These are phyloP conservation scores for Xylaria sp. DNA, from an alignment of 2,329 filamentous ascomycete species.

Conservation along the genomic window DNA sequence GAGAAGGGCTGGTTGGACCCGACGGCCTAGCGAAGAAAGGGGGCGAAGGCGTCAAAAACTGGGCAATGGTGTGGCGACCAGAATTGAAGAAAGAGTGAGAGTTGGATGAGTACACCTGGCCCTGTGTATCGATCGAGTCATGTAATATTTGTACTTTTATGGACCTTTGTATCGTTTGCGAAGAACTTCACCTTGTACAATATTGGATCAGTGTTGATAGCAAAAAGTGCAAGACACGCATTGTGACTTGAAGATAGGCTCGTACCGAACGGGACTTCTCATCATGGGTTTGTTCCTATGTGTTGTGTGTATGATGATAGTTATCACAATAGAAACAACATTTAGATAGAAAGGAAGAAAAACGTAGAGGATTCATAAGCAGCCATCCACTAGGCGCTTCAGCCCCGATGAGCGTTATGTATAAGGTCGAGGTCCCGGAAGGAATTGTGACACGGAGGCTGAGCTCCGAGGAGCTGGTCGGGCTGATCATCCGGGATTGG, in stretches of 20 bases:
- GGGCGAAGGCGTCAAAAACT: constrained; percentile 21
- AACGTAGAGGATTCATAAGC: not conserved
- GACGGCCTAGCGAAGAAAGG: constrained; percentile 18
- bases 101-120: too few species aligned
- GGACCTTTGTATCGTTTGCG: too few species aligned
- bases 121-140: too few species aligned
- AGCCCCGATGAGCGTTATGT: not conserved
- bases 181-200: too few species aligned
- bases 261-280: too few species aligned
- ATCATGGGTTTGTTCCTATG: too few species aligned
- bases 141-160: too few species aligned
- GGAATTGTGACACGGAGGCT: constrained; percentile 19
- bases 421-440: not conserved
- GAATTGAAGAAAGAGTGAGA: not conserved
- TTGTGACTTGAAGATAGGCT: too few species aligned
- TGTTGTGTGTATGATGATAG: too few species aligned
- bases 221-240: too few species aligned
- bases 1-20: constrained; percentile 9
- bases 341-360: not conserved
- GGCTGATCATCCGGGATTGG: constrained; percentile 23
- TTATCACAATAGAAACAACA: too few species aligned
- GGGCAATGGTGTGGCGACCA: constrained; percentile 27
- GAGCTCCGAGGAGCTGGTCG: constrained; percentile 21
- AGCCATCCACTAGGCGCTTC: not conserved
- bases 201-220: too few species aligned